Base-by-base conservation (phyloP, 768 basidiomycete genomes). In the Cytidiella melzeri region DNA sequence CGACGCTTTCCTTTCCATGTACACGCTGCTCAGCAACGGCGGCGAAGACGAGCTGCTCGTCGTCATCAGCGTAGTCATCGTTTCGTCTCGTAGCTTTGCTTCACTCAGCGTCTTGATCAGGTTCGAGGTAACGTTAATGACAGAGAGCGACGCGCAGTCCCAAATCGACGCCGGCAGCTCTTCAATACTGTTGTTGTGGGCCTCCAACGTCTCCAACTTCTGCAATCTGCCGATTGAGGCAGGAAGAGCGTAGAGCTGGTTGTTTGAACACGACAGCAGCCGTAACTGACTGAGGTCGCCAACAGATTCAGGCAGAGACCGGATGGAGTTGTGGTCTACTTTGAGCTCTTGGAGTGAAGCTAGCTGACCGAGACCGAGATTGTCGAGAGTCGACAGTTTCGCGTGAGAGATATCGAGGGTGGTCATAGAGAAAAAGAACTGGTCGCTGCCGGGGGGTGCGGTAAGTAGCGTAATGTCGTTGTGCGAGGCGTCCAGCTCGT, bases 101-200 rank as follows among this genome's bases (percentile, higher is more conserved):
- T 54, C 15, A 66, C 55, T 18, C 67, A 61, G 91, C 1, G 70
- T 71, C 25, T 76, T 76, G 46, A 98, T 68, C 21, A 92, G 69
- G 64, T 99, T 99, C 10, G 91, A 94, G 2, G 90, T 92, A 36
- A 85, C 78, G 60, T 98, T 98, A 61, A 98, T 76, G 37, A 74
- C 72, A 38, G 66, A 63, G 47, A 99, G 71, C 4, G 75, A 79
- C 0, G 79, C 72, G 65, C 94, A 97, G 34, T 82, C 77, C 96
- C 96, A 99, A 1, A 99, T 64, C 27, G 79, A 71, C 18, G 68
- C 67, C 0, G 94, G 91, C 0, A 98, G 68, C 56, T 83, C 81
- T 4, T 73, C 78, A 41, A 98, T 71, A 57, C 84, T 86, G 70
- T 98, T 99, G 62, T 90, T 93, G 62, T 97, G 94, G 2, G 86